Conservation (phyloP, 495 filamentous ascomycete genomes). For the Tuber microsphaerosporum region DNA sequence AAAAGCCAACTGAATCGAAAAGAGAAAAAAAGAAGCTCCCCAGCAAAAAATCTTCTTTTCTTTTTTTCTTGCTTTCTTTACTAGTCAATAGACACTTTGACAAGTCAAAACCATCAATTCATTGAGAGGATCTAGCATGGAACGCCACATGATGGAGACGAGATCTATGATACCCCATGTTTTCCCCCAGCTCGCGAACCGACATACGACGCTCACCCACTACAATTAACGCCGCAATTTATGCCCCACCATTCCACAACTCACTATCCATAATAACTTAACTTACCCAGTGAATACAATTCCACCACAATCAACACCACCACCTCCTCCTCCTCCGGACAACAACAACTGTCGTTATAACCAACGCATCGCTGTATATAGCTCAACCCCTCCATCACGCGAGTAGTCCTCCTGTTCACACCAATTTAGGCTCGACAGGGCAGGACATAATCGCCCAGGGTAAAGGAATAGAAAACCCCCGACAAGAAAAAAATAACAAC, state of each 20-base stretch:
- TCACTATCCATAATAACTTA: not conserved
- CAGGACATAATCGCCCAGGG: not conserved
- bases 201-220: not conserved
- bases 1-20: not conserved
- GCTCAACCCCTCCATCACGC: not conserved
- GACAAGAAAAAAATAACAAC: not conserved
- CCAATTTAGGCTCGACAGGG: not conserved
- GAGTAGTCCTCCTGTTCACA: not conserved
- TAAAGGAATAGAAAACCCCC: not conserved
- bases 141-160: not conserved
- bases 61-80: not conserved
- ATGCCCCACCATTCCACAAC: not conserved
- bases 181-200: not conserved
- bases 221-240: not conserved
- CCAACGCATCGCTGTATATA: slow-evolving; percentile 2
- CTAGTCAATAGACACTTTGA: not conserved
- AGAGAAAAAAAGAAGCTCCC: not conserved
- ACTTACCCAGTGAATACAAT: not conserved
- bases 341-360: not conserved
- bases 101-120: not conserved
- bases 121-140: not conserved
- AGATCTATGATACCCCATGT: slow-evolving; percentile 1
- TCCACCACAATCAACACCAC: not conserved
- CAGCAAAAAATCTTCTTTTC: not conserved
- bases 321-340: not conserved